Percentiles rank a stretch among this genome's conserved stretches.
Evolutionary conservation across 1,139 yeast genomes (phyloP).

Genomic region (Zygosaccharomyces sapae): DNA sequence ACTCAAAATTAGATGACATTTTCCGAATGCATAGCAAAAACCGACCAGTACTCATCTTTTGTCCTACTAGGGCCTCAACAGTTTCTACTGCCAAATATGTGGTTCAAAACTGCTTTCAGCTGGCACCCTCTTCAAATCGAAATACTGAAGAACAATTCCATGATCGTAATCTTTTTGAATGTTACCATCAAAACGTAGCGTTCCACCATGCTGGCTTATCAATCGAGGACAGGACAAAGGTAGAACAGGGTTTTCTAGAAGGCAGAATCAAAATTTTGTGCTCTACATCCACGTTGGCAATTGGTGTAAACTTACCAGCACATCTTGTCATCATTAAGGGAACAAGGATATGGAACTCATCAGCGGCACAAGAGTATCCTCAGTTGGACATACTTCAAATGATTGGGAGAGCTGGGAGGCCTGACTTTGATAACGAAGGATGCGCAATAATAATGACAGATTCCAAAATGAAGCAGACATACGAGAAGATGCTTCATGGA

Average conservation of each 20-base stretch:
- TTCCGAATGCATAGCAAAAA: slow-evolving; percentile 38
- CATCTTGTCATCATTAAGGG: slow-evolving; percentile 92
- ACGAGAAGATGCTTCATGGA: slow-evolving; percentile 45
- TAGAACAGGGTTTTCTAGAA: slow-evolving; percentile 44
- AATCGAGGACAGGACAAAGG: slow-evolving; percentile 41
- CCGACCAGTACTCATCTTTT: slow-evolving; percentile 49
- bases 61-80: slow-evolving; percentile 51
- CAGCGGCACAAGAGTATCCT: slow-evolving; percentile 41
- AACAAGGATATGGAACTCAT: slow-evolving; percentile 46
- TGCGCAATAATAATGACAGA: slow-evolving; percentile 54
- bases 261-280: slow-evolving; percentile 47
- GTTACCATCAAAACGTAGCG: slow-evolving; percentile 41
- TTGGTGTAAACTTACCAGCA: slow-evolving; percentile 97
- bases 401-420: slow-evolving; percentile 57
- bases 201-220: slow-evolving; percentile 59
- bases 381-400: slow-evolving; percentile 49
- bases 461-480: slow-evolving; percentile 35
- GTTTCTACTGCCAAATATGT: slow-evolving; percentile 45
- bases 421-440: slow-evolving; percentile 52
- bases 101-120: slow-evolving; percentile 18
- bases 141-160: not conserved
- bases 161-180: slow-evolving; percentile 21
- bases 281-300: slow-evolving; percentile 62
- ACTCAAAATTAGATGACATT: slow-evolving; percentile 40
- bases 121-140: not conserved